phyloP scores from a whole-genome alignment of 352 stramenopile genomes.

The Phytopythium boreale region DNA sequence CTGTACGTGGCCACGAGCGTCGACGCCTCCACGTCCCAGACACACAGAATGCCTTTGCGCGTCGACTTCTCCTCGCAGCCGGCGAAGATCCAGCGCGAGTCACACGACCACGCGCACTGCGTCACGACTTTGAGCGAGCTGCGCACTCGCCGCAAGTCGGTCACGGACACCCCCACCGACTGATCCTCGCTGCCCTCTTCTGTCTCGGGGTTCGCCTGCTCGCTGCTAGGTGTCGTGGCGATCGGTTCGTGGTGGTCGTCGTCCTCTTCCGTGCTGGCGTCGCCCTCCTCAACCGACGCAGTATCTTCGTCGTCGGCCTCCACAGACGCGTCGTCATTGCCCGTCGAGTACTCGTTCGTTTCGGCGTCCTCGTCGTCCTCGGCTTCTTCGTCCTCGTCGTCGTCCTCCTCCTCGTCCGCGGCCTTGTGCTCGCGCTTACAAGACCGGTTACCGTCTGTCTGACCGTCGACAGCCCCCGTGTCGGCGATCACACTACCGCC shows the following conservation, averaged over 20 bases:
- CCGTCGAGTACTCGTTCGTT: constrained; percentile 19
- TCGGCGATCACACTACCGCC: background rate
- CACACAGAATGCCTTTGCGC: constrained; percentile 46
- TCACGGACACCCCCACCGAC: constrained; percentile 25
- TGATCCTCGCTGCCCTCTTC: constrained; percentile 22
- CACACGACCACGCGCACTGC: constrained; percentile 61
- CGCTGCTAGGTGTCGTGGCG: background rate
- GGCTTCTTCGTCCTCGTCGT: constrained; percentile 15
- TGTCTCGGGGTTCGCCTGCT: constrained; percentile 7
- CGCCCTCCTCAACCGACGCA: constrained; percentile 29
- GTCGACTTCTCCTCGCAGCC: constrained; percentile 70
- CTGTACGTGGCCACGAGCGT: constrained; percentile 53
- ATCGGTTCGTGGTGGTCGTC: constrained; percentile 7
- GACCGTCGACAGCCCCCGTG: background rate
- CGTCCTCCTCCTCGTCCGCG: constrained; percentile 6
- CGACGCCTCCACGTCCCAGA: constrained; percentile 64
- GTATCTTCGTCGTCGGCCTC: constrained; percentile 42
- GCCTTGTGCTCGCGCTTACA: background rate
- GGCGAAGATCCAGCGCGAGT: constrained; percentile 55
- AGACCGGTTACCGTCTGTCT: background rate
- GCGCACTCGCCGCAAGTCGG: constrained; percentile 53
- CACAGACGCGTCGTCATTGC: constrained; percentile 30
- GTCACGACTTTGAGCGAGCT: constrained; percentile 60
- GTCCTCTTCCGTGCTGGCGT: constrained; percentile 27
- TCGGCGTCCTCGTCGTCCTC: constrained; percentile 29